Evolutionary conservation across 306 rosid genomes (phyloP), one percentile per base, ranked within the genome.

Genomic region (Cercis canadensis): DNA sequence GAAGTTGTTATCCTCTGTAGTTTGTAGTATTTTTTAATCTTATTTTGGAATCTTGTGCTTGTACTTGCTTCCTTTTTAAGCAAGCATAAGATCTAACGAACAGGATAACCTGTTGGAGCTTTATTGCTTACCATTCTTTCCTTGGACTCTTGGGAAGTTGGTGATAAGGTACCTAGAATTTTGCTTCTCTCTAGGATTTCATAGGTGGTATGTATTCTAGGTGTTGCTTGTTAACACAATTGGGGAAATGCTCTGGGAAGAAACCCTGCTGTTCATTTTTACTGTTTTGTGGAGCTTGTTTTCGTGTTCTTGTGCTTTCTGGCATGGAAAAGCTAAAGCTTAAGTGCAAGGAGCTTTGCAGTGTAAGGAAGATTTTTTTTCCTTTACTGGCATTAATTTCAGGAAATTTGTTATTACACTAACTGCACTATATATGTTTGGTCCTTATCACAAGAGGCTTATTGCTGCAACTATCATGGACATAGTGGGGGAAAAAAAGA

Each of bases 41-140:
- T 76, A 46, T 17, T 36, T 52, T 65, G 70, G 80, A 76, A 79
- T 78, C 63, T 78, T 78, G 43, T 78, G 62, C 56, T 77, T 69
- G 74, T 71, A 74, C 81, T 93, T 90, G 84, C 98, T 87, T 94
- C 70, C 71, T 75, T 69, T 29, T 62, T 66, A 90, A 94, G 96
- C 85, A 75, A 94, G 80, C 77, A 71, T 69, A 45, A 70, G 77
- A 76, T 69, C 68, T 66, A 71, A 61, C 65, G 65, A 74, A 67
- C 73, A 40, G 67, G 75, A 76, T 55, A 59, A 68, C 46, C 18
- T 47, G 74, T 61, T 72, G 57, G 69, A 41, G 40, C 63, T 54
- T 74, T 84, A 70, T 68, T 75, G 70, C 74, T 50, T 77, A 34
- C 43, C 84, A 86, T 81, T 86, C 90, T 82, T 84, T 85, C 18